These are phyloP conservation scores for Metschnikowia lochheadii DNA, from an alignment of 805 yeast species.

Conservation along the genomic window DNA sequence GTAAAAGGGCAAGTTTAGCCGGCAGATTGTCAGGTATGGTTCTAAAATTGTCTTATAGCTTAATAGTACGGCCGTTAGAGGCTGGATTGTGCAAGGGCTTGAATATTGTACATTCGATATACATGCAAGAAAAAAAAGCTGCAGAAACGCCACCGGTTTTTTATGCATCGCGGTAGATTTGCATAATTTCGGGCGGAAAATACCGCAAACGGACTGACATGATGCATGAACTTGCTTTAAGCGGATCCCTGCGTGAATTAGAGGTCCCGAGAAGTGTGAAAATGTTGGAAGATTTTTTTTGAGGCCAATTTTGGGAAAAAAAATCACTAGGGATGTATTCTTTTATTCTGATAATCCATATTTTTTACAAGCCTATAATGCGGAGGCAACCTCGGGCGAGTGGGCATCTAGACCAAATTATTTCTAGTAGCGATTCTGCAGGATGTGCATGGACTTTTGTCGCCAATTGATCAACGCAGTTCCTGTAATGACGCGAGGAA, in stretches of 20 bases:
- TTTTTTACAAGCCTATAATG: neutral
- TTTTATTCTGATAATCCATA: neutral
- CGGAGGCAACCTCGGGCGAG: neutral
- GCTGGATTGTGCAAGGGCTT: neutral
- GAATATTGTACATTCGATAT: neutral
- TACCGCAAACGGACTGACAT: neutral
- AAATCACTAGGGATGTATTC: too few relatives aligned
- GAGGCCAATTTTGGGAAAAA: neutral
- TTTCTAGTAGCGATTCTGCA: neutral
- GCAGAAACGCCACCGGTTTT: neutral
- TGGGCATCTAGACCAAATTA: neutral
- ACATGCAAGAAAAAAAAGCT: conserved; percentile 3
- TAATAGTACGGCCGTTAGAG: neutral
- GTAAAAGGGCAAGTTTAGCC: neutral
- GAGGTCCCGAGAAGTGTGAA: neutral
- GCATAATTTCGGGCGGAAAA: neutral
- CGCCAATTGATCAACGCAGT: neutral
- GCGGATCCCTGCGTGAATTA: conserved; percentile 3
- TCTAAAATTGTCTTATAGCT: neutral
- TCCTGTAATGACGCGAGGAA: conserved; percentile 1
- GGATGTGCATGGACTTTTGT: neutral
- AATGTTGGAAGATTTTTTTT: neutral
- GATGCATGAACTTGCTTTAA: neutral
- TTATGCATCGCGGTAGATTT: neutral
- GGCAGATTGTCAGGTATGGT: neutral